A percentile compares a stretch with the other conserved stretches of the same genome.
Evolutionary conservation across 208 protist species (phyloP).

Genomic region (Vickermania spadyakhi): DNA sequence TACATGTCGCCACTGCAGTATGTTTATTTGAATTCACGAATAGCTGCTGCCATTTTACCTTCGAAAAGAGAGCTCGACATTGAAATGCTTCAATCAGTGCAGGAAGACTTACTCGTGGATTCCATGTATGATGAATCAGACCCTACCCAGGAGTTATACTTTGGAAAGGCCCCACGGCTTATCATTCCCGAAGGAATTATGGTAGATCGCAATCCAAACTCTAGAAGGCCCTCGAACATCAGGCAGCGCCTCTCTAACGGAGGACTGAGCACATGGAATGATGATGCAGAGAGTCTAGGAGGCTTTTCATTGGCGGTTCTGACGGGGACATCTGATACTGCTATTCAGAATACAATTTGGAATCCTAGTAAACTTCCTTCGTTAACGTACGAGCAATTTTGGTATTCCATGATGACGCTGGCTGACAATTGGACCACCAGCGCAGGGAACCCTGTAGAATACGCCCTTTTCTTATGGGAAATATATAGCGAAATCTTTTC

Average conservation of each 20-base stretch:
- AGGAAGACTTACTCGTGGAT: slow-evolving; percentile 63
- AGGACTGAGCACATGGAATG: not conserved
- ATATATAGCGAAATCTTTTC: slow-evolving; percentile 80
- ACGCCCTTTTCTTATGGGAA: slow-evolving; percentile 63
- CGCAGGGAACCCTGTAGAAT: slow-evolving; percentile 53
- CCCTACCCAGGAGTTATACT: slow-evolving; percentile 20
- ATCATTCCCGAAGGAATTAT: slow-evolving; percentile 4
- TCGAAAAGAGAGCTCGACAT: slow-evolving; percentile 33
- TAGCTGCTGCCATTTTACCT: slow-evolving; percentile 63
- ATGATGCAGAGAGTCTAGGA: slow-evolving; percentile 6
- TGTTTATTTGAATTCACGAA: slow-evolving; percentile 76
- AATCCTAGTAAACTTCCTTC: slow-evolving; percentile 35
- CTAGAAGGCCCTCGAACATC: not conserved
- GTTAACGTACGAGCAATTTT: slow-evolving; percentile 75
- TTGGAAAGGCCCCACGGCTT: slow-evolving; percentile 31
- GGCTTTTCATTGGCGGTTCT: not conserved
- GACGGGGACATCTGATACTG: slow-evolving; percentile 5
- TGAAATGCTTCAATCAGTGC: slow-evolving; percentile 66
- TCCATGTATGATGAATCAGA: slow-evolving; percentile 29
- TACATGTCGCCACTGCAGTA: slow-evolving; percentile 80
- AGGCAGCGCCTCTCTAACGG: not conserved
- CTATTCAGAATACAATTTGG: slow-evolving; percentile 15
- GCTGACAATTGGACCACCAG: slow-evolving; percentile 83
- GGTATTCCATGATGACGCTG: slow-evolving; percentile 76
- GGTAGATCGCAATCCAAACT: not conserved